Percentiles rank a stretch among this genome's conserved stretches.
Conservation (phyloP, 169 alveolate species). For the Plasmodium falciparum region DNA sequence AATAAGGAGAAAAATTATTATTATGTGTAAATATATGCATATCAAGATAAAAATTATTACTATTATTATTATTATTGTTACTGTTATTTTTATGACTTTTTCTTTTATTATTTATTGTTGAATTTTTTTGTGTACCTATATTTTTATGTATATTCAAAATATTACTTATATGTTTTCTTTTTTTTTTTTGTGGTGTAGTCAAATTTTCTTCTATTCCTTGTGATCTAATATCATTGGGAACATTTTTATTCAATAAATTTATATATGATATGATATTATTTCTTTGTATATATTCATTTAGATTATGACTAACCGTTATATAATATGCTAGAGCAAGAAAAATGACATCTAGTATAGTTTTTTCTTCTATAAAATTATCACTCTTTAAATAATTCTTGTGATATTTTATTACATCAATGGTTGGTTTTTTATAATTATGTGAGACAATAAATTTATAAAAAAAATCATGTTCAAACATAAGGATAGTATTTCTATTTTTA, state of each 20-base stretch:
- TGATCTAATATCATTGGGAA: neutral
- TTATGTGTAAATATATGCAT: too few relatives aligned
- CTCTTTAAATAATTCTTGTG: conserved; percentile 28
- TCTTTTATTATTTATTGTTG: too few relatives aligned
- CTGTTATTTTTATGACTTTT: too few relatives aligned
- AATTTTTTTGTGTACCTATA: too few relatives aligned
- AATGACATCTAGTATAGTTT: conserved; percentile 57
- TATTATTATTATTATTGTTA: too few relatives aligned
- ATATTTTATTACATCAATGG: conserved; percentile 8
- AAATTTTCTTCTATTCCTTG: neutral
- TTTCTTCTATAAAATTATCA: conserved; percentile 60
- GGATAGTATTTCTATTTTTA: conserved; percentile 28
- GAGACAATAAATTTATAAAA: conserved; percentile 35
- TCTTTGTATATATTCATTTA: conserved; percentile 23
- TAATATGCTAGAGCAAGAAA: conserved; percentile 63
- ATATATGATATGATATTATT: conserved; percentile 37
- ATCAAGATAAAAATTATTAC: too few relatives aligned
- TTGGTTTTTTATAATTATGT: neutral
- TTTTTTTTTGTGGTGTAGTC: conserved; percentile 1
- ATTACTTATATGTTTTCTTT: neutral
- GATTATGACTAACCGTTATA: conserved; percentile 55
- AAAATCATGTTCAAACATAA: conserved; percentile 70
- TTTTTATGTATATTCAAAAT: neutral
- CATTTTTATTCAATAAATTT: conserved; percentile 24
- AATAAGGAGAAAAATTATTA: too few relatives aligned